Base-by-base conservation (phyloP, 331 rosid genomes). In the Quercus tomentella region DNA sequence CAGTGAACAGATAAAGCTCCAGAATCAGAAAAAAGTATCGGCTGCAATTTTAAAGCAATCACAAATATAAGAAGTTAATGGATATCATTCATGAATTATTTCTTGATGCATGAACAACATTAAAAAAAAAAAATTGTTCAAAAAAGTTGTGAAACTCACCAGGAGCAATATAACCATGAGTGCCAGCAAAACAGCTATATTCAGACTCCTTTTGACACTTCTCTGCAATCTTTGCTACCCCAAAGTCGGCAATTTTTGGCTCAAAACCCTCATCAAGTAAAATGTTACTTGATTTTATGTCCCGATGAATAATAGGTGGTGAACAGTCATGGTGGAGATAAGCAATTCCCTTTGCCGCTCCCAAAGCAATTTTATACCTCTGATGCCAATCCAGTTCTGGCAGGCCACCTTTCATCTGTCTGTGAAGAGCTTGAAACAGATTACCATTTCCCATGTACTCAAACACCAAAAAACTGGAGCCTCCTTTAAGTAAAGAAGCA, bases 161-260 rank as follows among this genome's bases (percentile, higher is more conserved):
- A 30, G 99, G 99, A 80, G 99, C 99, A 89, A 96, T 86, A 70
- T 96, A 96, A 30, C 99, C 99, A 80, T 91, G 93, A 22, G 99
- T 96, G 61, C 99, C 98, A 10, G 97, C 98, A 54, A 96, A 68
- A 80, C 82, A 86, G 92, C 91, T 96, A 81, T 73, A 73, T 72
- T 82, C 92, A 76, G 83, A 82, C 68, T 77, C 90, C 76, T 81
- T 86, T n/a, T 35, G 81, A 73, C 86, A 86, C 72, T 82, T 87
- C 56, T 89, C 93, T 31, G 87, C 94, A 78, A 90, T 82, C 82
- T 88, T 96, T 51, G 99, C 99, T 67, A 96, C 89, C 16, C 99
- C 99, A 70, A 96, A 96, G 85, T 96, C 99, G 49, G 98, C 98
- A 77, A 96, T 89, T 85, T 96, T 96, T 6, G 99, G 87, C 86